Evolutionary conservation across 1,139 yeast genomes (phyloP).

Genomic region (Sugiyamaella pinicola): DNA sequence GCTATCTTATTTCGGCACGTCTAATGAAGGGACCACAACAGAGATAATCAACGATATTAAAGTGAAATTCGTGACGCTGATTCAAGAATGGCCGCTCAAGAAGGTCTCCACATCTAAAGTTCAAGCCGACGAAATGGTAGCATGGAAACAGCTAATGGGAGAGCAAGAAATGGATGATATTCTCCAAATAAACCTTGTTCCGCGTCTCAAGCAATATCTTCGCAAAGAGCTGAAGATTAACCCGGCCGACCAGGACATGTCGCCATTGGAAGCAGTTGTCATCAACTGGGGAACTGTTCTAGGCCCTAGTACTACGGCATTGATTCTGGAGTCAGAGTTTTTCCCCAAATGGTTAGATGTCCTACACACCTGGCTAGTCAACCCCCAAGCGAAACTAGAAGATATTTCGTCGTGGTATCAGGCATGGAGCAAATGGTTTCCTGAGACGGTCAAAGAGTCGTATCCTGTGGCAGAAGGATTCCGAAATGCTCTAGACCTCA

Average conservation of each 20-base stretch:
- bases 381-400: constrained; percentile 27
- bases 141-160: constrained; percentile 48
- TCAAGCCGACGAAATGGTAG: constrained; percentile 39
- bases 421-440: constrained; percentile 39
- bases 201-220: constrained; percentile 41
- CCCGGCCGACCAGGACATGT: constrained; percentile 40
- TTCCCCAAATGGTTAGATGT: constrained; percentile 42
- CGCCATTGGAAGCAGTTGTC: constrained; percentile 30
- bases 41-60: constrained; percentile 38
- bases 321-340: constrained; percentile 37
- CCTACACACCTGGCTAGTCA: constrained; percentile 39
- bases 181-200: constrained; percentile 39
- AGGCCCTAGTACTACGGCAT: constrained; percentile 25
- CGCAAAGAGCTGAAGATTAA: constrained; percentile 35
- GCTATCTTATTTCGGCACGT: constrained; percentile 43
- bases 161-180: constrained; percentile 36
- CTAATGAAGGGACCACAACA: constrained; percentile 23
- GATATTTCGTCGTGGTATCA: constrained; percentile 41
- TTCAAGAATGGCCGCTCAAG: constrained; percentile 25
- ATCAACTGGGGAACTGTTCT: constrained; percentile 37
- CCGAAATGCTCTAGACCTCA: constrained; percentile 40
- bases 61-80: constrained; percentile 40
- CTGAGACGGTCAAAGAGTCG: constrained; percentile 29
- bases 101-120: constrained; percentile 22
- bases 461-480: constrained; percentile 36